phyloP scores from a whole-genome alignment of 2,329 filamentous ascomycete genomes.

The Fragosphaeria purpurea region DNA sequence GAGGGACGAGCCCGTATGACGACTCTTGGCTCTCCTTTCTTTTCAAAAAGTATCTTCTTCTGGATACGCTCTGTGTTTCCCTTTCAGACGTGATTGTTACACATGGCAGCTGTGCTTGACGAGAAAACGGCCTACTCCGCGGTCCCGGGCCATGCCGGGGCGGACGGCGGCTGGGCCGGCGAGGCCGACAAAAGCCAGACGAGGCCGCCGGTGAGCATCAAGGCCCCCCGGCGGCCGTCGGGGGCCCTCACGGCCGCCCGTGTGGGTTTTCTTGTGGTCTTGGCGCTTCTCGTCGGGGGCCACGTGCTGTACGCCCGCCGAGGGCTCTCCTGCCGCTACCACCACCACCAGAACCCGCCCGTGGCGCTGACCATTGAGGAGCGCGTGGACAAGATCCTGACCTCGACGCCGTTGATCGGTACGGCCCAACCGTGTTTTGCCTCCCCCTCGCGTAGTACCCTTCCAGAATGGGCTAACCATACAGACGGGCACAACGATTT shows the following conservation, averaged over 20 bases:
- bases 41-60: no score
- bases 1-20: no score
- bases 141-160: no score
- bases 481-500: conserved; percentile 87
- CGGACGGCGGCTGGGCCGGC: no score
- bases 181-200: no score
- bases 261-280: background rate
- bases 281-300: background rate
- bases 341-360: background rate
- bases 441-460: background rate
- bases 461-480: background rate
- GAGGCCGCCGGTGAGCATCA: no score
- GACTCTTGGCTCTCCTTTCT: background rate
- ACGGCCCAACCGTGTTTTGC: background rate
- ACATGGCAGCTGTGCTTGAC: no score
- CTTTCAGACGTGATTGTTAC: no score
- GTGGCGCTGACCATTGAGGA: conserved; percentile 10
- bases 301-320: conserved; percentile 2
- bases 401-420: conserved; percentile 15
- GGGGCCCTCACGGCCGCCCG: background rate
- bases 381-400: conserved; percentile 14
- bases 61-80: no score
- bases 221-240: background rate
- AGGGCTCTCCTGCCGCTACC: background rate
- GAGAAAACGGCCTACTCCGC: no score